Evolutionary conservation across 805 yeast genomes (phyloP).

Genomic region (Lachancea meyersii): DNA sequence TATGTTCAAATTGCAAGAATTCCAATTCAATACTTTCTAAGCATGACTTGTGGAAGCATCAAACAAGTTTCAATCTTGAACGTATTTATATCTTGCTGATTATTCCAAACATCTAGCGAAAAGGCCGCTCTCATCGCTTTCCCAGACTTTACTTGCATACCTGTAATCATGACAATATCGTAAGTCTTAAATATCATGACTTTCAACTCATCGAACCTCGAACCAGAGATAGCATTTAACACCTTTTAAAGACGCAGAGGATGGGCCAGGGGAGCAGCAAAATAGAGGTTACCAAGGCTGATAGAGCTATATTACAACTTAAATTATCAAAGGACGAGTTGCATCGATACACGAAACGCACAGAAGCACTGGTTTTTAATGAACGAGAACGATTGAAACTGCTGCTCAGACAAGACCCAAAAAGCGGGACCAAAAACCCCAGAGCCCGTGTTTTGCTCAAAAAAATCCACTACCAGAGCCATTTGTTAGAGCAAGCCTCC

Average conservation of each 20-base stretch:
- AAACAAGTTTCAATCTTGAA: too few species aligned
- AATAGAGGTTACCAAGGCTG: constrained; percentile 72
- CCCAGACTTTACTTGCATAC: too few species aligned
- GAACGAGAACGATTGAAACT: constrained; percentile 43
- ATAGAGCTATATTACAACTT: constrained; percentile 76
- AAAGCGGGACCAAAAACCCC: constrained; percentile 55
- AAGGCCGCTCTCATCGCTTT: too few species aligned
- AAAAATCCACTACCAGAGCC: constrained; percentile 76
- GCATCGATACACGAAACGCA: constrained; percentile 53
- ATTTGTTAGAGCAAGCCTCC: constrained; percentile 61
- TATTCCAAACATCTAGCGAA: too few species aligned
- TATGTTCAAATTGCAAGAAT: too few species aligned
- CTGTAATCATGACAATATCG: too few species aligned
- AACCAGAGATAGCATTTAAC: background rate
- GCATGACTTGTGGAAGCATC: too few species aligned
- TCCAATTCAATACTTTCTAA: too few species aligned
- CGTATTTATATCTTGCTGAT: too few species aligned
- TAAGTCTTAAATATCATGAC: too few species aligned
- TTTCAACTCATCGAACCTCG: background rate
- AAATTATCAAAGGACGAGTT: constrained; percentile 85
- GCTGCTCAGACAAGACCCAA: constrained; percentile 27
- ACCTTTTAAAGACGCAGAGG: background rate
- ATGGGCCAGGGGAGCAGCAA: constrained; percentile 40
- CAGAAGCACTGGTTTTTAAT: constrained; percentile 48
- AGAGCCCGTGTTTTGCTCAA: constrained; percentile 53